Evolutionary conservation across 225 moss, liverwort and hornwort species (phyloP).

Genomic region (Physcomitrellopsis africana): DNA sequence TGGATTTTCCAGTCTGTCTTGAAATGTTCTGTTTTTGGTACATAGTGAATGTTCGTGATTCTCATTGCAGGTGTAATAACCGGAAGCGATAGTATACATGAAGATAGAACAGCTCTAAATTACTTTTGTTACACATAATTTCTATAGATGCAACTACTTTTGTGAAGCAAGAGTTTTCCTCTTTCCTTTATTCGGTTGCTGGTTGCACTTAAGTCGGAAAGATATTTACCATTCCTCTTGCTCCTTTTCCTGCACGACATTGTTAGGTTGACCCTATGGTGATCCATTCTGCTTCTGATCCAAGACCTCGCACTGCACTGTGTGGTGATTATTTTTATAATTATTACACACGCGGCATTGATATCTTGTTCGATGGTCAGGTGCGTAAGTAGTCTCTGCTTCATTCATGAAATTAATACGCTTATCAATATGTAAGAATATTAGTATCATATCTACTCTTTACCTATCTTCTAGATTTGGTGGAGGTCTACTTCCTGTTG

Average conservation of each 20-base stretch:
- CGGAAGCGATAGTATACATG: no score
- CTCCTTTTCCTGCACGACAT: slow-evolving; percentile 6
- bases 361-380: slow-evolving; percentile 98
- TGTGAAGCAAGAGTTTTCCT: no score
- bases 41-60: not conserved
- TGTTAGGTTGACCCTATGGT: slow-evolving; percentile 98
- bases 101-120: no score
- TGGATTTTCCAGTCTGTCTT: slow-evolving; percentile 2
- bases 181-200: no score
- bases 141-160: no score
- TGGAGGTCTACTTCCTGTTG: slow-evolving; percentile 6
- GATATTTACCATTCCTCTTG: not conserved
- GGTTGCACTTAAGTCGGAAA: no score
- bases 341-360: slow-evolving; percentile 88
- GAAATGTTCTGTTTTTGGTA: not conserved
- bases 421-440: no score
- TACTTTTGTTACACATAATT: no score
- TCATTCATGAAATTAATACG: not conserved
- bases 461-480: not conserved
- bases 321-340: slow-evolving; percentile 99
- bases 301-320: slow-evolving; percentile 89
- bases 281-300: slow-evolving; percentile 96
- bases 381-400: slow-evolving; percentile 37
- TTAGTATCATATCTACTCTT: not conserved
- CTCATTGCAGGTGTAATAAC: not conserved